A percentile compares a stretch with the other conserved stretches of the same genome.
phyloP scores from a whole-genome alignment of 2,329 filamentous ascomycete genomes.

The Decorospora gaudefroyi region DNA sequence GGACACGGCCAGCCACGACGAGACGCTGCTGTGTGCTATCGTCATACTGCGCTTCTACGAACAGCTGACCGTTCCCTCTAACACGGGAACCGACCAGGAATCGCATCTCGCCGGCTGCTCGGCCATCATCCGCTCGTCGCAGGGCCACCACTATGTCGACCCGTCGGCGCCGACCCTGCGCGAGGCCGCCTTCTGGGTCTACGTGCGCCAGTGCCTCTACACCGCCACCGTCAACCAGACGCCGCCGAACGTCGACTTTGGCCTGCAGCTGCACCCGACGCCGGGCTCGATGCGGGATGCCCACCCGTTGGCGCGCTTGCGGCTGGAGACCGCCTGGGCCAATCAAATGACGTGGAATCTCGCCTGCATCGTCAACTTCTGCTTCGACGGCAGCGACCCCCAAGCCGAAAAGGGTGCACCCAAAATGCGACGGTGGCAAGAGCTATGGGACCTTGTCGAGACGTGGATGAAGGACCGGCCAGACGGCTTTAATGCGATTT shows the following conservation, averaged over 20 bases:
- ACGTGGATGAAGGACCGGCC: conserved; percentile 33
- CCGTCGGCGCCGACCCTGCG: conserved; percentile 41
- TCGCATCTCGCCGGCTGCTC: conserved; percentile 39
- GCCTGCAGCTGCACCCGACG: conserved; percentile 30
- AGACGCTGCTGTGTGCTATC: conserved; percentile 38
- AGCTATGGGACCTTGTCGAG: conserved; percentile 31
- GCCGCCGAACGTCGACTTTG: conserved; percentile 38
- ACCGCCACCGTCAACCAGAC: conserved; percentile 42
- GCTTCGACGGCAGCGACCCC: conserved; percentile 29
- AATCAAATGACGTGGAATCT: conserved; percentile 44
- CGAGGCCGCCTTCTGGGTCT: conserved; percentile 43
- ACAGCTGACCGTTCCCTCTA: conserved; percentile 36
- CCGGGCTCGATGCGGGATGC: conserved; percentile 29
- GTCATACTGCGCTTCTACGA: conserved; percentile 42
- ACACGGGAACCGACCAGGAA: conserved; percentile 37
- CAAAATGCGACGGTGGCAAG: conserved; percentile 26
- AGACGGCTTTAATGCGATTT: conserved; percentile 38
- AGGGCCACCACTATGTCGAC: conserved; percentile 34
- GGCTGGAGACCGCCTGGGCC: conserved; percentile 40
- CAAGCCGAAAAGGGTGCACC: conserved; percentile 15
- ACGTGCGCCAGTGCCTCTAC: conserved; percentile 42
- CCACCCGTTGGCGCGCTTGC: conserved; percentile 32
- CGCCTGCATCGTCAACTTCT: conserved; percentile 38
- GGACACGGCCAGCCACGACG: conserved; percentile 34
- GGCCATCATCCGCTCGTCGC: conserved; percentile 39